These are phyloP conservation scores for Scutellaria barbata DNA, from an alignment of 257 asterid species.

Conservation along the genomic window DNA sequence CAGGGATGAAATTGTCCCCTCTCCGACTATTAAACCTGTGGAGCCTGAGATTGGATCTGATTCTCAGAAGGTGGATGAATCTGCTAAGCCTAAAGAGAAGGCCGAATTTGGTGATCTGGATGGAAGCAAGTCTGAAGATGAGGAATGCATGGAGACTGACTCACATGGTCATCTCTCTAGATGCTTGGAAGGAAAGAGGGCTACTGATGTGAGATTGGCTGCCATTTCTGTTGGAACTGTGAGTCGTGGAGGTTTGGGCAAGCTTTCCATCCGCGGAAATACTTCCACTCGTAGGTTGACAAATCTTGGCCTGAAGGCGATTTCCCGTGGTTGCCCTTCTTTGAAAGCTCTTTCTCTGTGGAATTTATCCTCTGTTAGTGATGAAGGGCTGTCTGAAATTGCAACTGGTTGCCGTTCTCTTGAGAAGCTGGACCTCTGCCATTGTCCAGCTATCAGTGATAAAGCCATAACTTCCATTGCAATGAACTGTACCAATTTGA, in stretches of 20 bases:
- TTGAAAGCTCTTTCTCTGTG: constrained; percentile 72
- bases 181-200: constrained; percentile 86
- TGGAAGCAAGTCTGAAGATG: constrained; percentile 37
- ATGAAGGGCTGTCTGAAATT: constrained; percentile 75
- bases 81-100: constrained; percentile 46
- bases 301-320: constrained; percentile 73
- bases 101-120: constrained; percentile 32
- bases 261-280: constrained; percentile 84
- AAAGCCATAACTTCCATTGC: constrained; percentile 67
- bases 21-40: constrained; percentile 14
- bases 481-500: constrained; percentile 68
- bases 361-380: constrained; percentile 70
- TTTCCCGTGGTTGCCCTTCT: constrained; percentile 81
- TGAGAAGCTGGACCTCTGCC: constrained; percentile 83
- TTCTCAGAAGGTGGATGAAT: constrained; percentile 31
- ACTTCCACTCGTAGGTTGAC: constrained; percentile 61
- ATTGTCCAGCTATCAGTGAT: constrained; percentile 75
- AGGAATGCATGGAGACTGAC: constrained; percentile 42
- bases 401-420: constrained; percentile 70
- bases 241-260: constrained; percentile 85
- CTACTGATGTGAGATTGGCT: constrained; percentile 86
- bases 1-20: constrained; percentile 54
- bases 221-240: constrained; percentile 83
- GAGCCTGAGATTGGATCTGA: constrained; percentile 45
- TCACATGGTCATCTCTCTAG: constrained; percentile 72